Percentiles rank a stretch among this genome's conserved stretches.
These are phyloP conservation scores for Penicillium corylophilum DNA, from an alignment of 2,329 filamentous ascomycete species.

Conservation along the genomic window DNA sequence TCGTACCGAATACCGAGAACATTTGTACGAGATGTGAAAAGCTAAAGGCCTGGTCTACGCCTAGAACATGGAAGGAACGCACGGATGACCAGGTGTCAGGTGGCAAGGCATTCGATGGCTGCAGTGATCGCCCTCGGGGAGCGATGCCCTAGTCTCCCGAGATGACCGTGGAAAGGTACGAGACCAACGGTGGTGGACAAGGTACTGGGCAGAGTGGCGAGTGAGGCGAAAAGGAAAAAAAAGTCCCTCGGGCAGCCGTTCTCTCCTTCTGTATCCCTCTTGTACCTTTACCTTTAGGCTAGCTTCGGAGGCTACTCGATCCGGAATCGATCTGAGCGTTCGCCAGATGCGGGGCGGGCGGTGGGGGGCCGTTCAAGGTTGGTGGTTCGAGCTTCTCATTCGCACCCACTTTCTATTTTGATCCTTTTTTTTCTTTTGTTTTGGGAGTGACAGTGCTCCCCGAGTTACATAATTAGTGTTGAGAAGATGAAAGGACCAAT, in stretches of 20 bases:
- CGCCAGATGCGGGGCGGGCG: slow-evolving; percentile 20
- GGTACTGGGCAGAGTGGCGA: slow-evolving; percentile 2
- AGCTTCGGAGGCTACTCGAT: slow-evolving; percentile 11
- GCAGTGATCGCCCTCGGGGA: slow-evolving; percentile 26
- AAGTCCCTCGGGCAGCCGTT: slow-evolving; percentile 13
- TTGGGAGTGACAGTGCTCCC: no score
- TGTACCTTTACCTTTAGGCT: no score
- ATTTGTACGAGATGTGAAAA: not conserved
- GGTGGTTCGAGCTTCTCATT: not conserved
- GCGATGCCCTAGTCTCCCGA: slow-evolving; percentile 14
- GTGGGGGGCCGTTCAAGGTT: slow-evolving; percentile 1
- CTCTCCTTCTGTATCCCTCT: not conserved
- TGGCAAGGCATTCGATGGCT: slow-evolving; percentile 17
- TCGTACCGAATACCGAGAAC: no score
- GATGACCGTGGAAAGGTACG: not conserved
- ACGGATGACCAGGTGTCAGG: slow-evolving; percentile 10
- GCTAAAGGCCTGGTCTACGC: not conserved
- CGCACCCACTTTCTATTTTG: not conserved
- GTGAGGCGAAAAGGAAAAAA: not conserved
- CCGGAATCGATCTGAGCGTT: slow-evolving; percentile 14
- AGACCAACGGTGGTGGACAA: not conserved
- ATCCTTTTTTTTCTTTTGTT: no score
- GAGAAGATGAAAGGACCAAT: not conserved
- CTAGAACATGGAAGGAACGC: not conserved
- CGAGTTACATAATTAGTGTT: no score